Conservation (phyloP, 2,329 filamentous ascomycete genomes). For the Trichoderma breve region DNA sequence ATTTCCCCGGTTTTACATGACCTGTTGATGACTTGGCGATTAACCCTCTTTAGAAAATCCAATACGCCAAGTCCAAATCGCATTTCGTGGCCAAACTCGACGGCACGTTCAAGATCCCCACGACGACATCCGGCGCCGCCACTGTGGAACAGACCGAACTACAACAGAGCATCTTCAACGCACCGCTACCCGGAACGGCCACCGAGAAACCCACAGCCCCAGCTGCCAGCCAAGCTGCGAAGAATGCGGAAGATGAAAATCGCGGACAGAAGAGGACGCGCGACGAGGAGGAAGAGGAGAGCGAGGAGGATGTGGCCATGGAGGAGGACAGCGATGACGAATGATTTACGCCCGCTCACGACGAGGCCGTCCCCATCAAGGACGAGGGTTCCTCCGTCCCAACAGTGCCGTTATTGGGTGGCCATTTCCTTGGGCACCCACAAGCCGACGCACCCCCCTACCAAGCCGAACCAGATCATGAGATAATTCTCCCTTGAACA, state of each 20-base stretch:
- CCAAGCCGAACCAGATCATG: constrained; percentile 83
- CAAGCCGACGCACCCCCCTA: constrained; percentile 77
- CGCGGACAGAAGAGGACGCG: constrained; percentile 69
- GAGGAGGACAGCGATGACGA: constrained; percentile 74
- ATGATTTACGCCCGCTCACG: constrained; percentile 31
- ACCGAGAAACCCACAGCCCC: constrained; percentile 48
- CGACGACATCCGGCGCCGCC: constrained; percentile 48
- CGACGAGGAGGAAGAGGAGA: constrained; percentile 65
- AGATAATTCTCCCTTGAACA: constrained; percentile 69
- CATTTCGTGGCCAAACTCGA: constrained; percentile 87
- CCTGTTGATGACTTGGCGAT: background rate
- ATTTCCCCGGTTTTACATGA: background rate
- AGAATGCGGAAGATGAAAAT: constrained; percentile 53
- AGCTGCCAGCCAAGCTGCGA: constrained; percentile 47
- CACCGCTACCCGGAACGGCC: constrained; percentile 54
- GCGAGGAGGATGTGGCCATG: constrained; percentile 67
- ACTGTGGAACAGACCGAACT: constrained; percentile 67
- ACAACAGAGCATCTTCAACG: constrained; percentile 78
- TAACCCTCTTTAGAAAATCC: constrained; percentile 64
- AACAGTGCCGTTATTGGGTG: constrained; percentile 30
- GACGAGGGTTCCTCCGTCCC: background rate
- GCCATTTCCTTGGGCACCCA: constrained; percentile 72
- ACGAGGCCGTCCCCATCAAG: constrained; percentile 13
- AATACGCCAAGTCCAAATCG: constrained; percentile 87
- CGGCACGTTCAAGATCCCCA: constrained; percentile 77